Evolutionary conservation across 139 green algal species (phyloP).

Genomic region (Closterium sp.): DNA sequence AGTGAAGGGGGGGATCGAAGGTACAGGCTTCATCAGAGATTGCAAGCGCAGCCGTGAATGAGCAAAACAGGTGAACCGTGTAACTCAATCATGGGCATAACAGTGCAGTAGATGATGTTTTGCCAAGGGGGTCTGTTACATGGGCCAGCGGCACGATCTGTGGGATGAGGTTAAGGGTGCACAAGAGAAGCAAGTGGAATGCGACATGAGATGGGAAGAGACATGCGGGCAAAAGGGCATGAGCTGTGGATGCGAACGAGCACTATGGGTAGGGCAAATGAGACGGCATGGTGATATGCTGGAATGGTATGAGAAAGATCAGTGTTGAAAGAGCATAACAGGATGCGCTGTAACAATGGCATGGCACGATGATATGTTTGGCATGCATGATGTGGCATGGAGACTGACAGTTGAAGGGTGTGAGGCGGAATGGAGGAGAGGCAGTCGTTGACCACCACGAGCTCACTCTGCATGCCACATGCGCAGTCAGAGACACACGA

Average conservation of each 20-base stretch:
- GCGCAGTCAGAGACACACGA: not conserved
- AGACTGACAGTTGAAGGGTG: constrained; percentile 27
- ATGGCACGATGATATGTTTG: not conserved
- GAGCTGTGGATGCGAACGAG: too few species aligned
- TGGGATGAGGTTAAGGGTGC: too few species aligned
- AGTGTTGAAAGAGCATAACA: not conserved
- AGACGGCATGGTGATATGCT: too few species aligned
- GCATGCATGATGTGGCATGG: not conserved
- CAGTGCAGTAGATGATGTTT: not conserved
- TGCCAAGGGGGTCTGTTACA: not conserved
- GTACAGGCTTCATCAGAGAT: too few species aligned
- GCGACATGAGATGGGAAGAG: too few species aligned
- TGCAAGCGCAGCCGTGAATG: too few species aligned
- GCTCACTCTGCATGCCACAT: constrained; percentile 27
- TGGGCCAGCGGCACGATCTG: too few species aligned
- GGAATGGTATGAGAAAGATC: too few species aligned
- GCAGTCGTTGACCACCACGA: constrained; percentile 48
- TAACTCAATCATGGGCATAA: not conserved
- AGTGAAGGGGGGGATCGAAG: not conserved
- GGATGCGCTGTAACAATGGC: not conserved
- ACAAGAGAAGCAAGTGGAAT: too few species aligned
- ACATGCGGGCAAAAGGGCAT: not conserved
- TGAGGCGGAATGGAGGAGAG: constrained; percentile 32
- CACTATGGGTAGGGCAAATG: too few species aligned
- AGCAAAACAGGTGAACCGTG: not conserved